phyloP scores from a whole-genome alignment of 208 protist species.

The Phytomonas francai region DNA sequence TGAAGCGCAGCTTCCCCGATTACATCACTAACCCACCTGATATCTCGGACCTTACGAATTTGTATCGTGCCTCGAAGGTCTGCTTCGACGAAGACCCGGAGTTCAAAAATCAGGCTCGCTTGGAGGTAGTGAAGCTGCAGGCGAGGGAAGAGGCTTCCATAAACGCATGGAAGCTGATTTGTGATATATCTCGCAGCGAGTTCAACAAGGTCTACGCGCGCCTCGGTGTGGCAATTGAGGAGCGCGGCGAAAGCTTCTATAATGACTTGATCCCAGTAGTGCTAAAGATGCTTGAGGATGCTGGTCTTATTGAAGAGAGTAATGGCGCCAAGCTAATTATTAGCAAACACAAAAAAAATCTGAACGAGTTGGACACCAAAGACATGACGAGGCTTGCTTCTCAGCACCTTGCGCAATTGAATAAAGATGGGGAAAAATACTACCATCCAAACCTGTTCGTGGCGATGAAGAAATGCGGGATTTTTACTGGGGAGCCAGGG shows the following conservation, averaged over 20 bases:
- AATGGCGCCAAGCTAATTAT: slow-evolving; percentile 87
- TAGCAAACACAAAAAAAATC: slow-evolving; percentile 50
- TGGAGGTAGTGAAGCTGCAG: slow-evolving; percentile 91
- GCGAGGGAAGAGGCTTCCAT: slow-evolving; percentile 70
- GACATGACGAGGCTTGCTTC: slow-evolving; percentile 80
- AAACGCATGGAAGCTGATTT: slow-evolving; percentile 88
- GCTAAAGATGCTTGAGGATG: slow-evolving; percentile 69
- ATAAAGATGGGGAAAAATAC: slow-evolving; percentile 31
- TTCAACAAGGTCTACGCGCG: slow-evolving; percentile 92
- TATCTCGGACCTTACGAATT: slow-evolving; percentile 91
- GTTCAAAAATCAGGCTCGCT: slow-evolving; percentile 89
- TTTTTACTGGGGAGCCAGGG: slow-evolving; percentile 65
- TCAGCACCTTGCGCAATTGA: slow-evolving; percentile 54
- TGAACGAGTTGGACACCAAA: slow-evolving; percentile 56
- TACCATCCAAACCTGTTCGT: slow-evolving; percentile 75
- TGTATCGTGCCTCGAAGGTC: slow-evolving; percentile 94
- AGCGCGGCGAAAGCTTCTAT: slow-evolving; percentile 96
- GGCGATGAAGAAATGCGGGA: slow-evolving; percentile 66
- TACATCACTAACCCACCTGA: slow-evolving; percentile 80
- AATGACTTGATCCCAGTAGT: slow-evolving; percentile 87
- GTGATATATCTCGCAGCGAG: slow-evolving; percentile 89
- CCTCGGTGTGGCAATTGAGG: slow-evolving; percentile 80
- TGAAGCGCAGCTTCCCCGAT: slow-evolving; percentile 91
- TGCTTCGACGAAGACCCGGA: slow-evolving; percentile 90
- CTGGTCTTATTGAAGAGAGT: slow-evolving; percentile 65